A percentile compares a stretch with the other conserved stretches of the same genome.
phyloP scores from a whole-genome alignment of 106 monocot species.

The Vanilla planifolia region DNA sequence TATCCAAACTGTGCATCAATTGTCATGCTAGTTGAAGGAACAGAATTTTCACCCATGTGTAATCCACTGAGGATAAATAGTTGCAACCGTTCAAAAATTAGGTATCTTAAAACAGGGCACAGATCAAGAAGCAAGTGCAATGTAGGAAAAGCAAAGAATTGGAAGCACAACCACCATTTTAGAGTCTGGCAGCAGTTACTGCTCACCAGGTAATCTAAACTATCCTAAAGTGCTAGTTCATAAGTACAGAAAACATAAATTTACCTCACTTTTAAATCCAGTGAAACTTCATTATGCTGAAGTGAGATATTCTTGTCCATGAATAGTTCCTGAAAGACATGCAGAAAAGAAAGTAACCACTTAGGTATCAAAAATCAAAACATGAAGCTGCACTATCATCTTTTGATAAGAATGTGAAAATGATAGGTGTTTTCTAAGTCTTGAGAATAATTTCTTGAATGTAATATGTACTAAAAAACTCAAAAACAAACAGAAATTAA shows the following conservation, averaged over 20 bases:
- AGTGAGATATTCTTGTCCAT: slow-evolving; percentile 41
- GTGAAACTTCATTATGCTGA: slow-evolving; percentile 24
- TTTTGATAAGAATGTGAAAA: background rate
- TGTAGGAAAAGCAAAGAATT: background rate
- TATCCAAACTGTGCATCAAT: slow-evolving; percentile 32
- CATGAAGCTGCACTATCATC: background rate
- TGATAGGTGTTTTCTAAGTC: too few relatives aligned
- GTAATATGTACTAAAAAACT: too few relatives aligned
- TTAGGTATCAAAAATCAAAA: slow-evolving; percentile 2
- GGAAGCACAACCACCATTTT: background rate
- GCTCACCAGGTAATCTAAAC: background rate
- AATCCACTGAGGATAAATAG: slow-evolving; percentile 27
- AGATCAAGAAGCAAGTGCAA: background rate
- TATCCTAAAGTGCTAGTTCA: background rate
- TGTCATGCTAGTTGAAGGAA: slow-evolving; percentile 38
- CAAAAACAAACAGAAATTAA: too few relatives aligned
- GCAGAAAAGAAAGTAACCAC: slow-evolving; percentile 2
- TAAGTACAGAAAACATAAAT: slow-evolving; percentile 6
- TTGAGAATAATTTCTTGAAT: too few relatives aligned
- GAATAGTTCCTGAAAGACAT: slow-evolving; percentile 53
- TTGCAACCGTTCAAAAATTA: background rate
- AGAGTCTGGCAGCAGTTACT: background rate
- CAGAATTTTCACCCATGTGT: slow-evolving; percentile 32
- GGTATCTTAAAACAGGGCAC: background rate
- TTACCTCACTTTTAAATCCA: slow-evolving; percentile 44